Percentiles rank a stretch among this genome's conserved stretches.
These are phyloP conservation scores for Tilletia setariae DNA, from an alignment of 1,284 basidiomycete genomes.

Conservation along the genomic window DNA sequence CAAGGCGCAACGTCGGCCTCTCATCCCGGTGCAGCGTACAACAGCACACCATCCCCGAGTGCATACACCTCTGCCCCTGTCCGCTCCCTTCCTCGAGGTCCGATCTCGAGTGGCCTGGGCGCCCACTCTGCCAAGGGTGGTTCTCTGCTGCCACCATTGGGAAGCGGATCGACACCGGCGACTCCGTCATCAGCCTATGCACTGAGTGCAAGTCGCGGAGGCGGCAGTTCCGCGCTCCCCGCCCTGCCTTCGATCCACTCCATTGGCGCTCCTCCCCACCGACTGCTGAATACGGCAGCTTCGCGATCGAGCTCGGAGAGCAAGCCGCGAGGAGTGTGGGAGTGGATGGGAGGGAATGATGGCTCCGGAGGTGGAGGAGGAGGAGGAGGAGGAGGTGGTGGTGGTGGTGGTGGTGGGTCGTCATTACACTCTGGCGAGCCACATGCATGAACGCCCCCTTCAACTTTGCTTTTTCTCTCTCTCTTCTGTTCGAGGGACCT, in stretches of 20 bases:
- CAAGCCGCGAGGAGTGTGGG: too few species aligned
- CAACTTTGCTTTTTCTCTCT: too few species aligned
- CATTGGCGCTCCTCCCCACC: not conserved
- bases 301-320: too few species aligned
- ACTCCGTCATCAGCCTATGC: constrained; percentile 1
- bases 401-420: too few species aligned
- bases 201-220: constrained; percentile 3
- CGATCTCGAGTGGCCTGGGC: not conserved
- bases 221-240: not conserved
- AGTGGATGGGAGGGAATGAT: too few species aligned
- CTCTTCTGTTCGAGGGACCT: too few species aligned
- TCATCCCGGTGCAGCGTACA: not conserved
- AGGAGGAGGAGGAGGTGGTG: too few species aligned
- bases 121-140: not conserved
- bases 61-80: not conserved
- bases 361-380: too few species aligned
- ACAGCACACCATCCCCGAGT: not conserved
- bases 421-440: too few species aligned
- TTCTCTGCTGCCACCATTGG: not conserved
- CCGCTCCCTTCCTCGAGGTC: not conserved
- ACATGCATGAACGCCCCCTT: too few species aligned
- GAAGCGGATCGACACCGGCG: not conserved
- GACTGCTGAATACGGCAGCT: not conserved
- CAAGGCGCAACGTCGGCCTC: not conserved
- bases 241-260: constrained; percentile 4